Conservation (phyloP, 2,329 filamentous ascomycete genomes). For the Fusarium keratoplasticum region DNA sequence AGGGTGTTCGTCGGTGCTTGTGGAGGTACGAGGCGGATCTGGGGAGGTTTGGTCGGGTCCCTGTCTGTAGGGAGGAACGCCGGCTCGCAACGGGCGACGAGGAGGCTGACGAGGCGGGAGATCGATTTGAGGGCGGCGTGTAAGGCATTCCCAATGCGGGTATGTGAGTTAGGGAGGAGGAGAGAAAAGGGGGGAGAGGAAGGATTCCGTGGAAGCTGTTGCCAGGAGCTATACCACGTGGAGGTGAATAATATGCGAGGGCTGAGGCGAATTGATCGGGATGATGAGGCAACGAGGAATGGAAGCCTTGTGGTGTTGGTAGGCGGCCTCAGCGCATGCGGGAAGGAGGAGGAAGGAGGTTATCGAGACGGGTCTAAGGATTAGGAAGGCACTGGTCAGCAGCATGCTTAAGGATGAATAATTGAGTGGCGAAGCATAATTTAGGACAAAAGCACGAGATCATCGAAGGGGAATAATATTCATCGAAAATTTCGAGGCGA, state of each 20-base stretch:
- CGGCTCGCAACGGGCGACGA: slow-evolving; percentile 69
- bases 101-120: slow-evolving; percentile 69
- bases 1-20: slow-evolving; percentile 70
- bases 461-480: not conserved
- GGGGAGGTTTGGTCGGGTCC: slow-evolving; percentile 66
- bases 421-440: slow-evolving; percentile 22
- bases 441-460: not conserved
- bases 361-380: slow-evolving; percentile 34
- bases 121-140: slow-evolving; percentile 79
- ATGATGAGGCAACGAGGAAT: slow-evolving; percentile 14
- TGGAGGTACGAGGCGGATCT: slow-evolving; percentile 75
- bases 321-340: slow-evolving; percentile 36
- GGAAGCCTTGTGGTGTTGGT: slow-evolving; percentile 16
- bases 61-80: slow-evolving; percentile 66
- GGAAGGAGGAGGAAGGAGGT: slow-evolving; percentile 21
- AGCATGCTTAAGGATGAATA: slow-evolving; percentile 29
- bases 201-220: slow-evolving; percentile 40
- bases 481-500: not conserved
- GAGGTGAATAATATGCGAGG: slow-evolving; percentile 25
- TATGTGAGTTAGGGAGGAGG: slow-evolving; percentile 21
- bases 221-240: slow-evolving; percentile 35
- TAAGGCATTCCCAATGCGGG: slow-evolving; percentile 79
- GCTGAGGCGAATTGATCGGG: slow-evolving; percentile 12
- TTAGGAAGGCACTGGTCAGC: slow-evolving; percentile 42
- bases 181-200: slow-evolving; percentile 8